Conservation (phyloP, 1,284 basidiomycete genomes). For the Mycena sp. region DNA sequence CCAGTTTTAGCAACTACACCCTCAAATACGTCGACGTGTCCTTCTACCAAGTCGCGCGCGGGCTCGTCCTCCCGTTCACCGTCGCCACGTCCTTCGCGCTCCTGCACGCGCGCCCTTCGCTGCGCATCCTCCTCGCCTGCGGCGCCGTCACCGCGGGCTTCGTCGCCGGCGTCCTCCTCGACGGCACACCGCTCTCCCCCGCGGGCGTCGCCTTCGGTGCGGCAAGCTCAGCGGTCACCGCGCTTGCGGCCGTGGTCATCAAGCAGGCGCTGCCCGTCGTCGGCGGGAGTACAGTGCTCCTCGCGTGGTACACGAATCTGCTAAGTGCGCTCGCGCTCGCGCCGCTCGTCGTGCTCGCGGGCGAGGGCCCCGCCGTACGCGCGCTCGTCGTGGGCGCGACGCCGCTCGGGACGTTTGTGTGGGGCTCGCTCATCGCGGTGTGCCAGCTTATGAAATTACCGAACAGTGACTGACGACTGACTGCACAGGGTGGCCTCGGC, state of each 20-base stretch:
- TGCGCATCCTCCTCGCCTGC: conserved; percentile 76
- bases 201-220: conserved; percentile 81
- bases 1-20: conserved; percentile 89
- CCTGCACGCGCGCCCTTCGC: conserved; percentile 74
- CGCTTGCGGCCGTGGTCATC: conserved; percentile 86
- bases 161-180: conserved; percentile 85
- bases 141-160: conserved; percentile 83
- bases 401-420: conserved; percentile 70
- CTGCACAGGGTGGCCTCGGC: conserved; percentile 85
- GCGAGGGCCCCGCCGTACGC: conserved; percentile 72
- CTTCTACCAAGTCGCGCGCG: conserved; percentile 90
- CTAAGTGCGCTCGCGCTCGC: conserved; percentile 72
- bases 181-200: conserved; percentile 67
- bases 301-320: conserved; percentile 88
- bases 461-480: no score
- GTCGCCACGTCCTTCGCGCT: conserved; percentile 80
- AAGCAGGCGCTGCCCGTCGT: conserved; percentile 82
- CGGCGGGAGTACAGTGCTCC: conserved; percentile 77
- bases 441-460: conserved; percentile 35
- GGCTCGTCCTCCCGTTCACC: conserved; percentile 87
- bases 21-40: conserved; percentile 92
- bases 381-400: conserved; percentile 61
- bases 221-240: conserved; percentile 78
- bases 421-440: conserved; percentile 82
- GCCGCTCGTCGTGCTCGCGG: conserved; percentile 76